phyloP scores from a whole-genome alignment of 1,139 yeast genomes.

The Zhuliangozyma parablackwelliae region DNA sequence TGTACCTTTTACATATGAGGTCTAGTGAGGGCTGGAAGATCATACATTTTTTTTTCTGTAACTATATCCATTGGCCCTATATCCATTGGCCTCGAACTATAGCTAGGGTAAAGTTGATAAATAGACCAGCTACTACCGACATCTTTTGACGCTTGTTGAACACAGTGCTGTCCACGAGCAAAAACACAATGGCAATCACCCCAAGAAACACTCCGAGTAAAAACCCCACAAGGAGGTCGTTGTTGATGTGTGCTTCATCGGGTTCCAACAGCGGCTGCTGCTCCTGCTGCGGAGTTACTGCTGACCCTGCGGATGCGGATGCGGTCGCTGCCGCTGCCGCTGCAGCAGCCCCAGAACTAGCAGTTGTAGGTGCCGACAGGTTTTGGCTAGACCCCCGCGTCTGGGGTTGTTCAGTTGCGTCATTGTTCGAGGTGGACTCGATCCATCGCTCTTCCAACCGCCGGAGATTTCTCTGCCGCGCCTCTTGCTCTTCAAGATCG shows the following conservation, averaged over 20 bases:
- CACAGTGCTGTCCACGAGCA: constrained; percentile 51
- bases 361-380: background rate
- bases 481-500: constrained; percentile 42
- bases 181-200: constrained; percentile 51
- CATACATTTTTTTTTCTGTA: constrained; percentile 25
- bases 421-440: constrained; percentile 60
- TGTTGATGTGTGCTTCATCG: constrained; percentile 42
- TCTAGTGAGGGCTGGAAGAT: constrained; percentile 50
- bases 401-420: constrained; percentile 7
- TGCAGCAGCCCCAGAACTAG: background rate
- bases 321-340: no score
- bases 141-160: constrained; percentile 57
- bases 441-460: constrained; percentile 89
- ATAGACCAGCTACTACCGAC: constrained; percentile 60
- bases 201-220: constrained; percentile 64
- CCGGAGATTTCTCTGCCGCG: constrained; percentile 37
- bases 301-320: constrained; percentile 7
- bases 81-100: constrained; percentile 49
- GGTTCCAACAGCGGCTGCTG: constrained; percentile 20
- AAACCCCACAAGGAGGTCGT: constrained; percentile 61
- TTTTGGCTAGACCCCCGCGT: constrained; percentile 3
- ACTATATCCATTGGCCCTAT: constrained; percentile 10
- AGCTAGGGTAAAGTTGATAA: constrained; percentile 56
- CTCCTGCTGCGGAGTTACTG: constrained; percentile 15
- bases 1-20: constrained; percentile 15